Conservation (phyloP, 1,284 basidiomycete species). For the Malassezia sp. region DNA sequence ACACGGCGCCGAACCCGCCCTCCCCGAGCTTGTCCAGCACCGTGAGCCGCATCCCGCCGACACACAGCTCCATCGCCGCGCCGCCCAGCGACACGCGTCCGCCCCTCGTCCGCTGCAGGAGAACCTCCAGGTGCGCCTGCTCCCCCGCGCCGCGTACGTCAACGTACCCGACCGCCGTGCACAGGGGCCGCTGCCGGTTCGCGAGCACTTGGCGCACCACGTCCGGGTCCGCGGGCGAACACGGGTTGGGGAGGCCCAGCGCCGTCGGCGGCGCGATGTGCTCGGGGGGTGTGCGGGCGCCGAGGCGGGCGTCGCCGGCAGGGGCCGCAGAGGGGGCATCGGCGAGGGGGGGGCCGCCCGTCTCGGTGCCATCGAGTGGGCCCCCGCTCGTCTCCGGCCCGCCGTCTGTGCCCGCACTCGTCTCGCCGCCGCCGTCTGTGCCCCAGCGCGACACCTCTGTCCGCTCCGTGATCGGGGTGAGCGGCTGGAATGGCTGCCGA, state of each 20-base stretch:
- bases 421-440: neutral
- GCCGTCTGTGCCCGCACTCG: neutral
- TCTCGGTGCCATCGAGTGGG: neutral
- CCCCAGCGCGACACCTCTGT: conserved; percentile 36
- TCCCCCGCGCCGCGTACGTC: conserved; percentile 51
- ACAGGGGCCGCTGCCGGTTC: conserved; percentile 55
- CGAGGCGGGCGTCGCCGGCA: conserved; percentile 1
- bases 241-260: conserved; percentile 61
- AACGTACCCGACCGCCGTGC: conserved; percentile 55
- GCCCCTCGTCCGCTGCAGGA: conserved; percentile 48
- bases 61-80: conserved; percentile 34
- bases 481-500: conserved; percentile 27
- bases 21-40: conserved; percentile 83
- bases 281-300: no score
- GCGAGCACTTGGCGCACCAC: conserved; percentile 58
- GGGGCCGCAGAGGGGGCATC: neutral
- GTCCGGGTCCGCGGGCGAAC: conserved; percentile 67
- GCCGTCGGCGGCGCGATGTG: neutral
- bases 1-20: conserved; percentile 90
- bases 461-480: conserved; percentile 39
- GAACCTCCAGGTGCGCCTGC: conserved; percentile 53
- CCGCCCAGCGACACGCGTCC: conserved; percentile 12
- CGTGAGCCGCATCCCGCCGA: conserved; percentile 54
- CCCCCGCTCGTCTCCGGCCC: no score
- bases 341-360: neutral